These are phyloP conservation scores for Mesotaenium endlicherianum DNA, from an alignment of 139 green algal genomes.

Conservation along the genomic window DNA sequence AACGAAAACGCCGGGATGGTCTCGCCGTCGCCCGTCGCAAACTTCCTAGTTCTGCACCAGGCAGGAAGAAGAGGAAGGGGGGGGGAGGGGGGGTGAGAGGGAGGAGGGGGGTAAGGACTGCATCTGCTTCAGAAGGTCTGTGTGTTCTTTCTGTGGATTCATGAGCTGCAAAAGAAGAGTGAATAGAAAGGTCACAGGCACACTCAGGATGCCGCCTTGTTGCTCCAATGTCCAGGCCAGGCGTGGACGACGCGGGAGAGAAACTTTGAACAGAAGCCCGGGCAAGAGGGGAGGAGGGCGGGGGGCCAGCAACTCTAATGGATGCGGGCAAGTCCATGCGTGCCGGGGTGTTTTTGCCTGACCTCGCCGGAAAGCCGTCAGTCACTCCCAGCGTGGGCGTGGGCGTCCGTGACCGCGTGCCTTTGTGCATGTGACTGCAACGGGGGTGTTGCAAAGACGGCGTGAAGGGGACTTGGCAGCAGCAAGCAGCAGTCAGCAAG, in stretches of 20 bases:
- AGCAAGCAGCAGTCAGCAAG: too few species aligned
- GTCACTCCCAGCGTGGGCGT: neutral
- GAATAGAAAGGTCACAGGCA: neutral
- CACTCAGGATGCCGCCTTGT: neutral
- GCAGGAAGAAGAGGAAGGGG: too few species aligned
- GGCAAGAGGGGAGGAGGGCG: too few species aligned
- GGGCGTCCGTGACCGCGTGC: neutral
- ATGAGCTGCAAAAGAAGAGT: neutral
- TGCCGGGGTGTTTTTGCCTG: too few species aligned
- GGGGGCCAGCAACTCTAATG: too few species aligned
- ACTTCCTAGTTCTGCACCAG: neutral
- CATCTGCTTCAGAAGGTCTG: neutral
- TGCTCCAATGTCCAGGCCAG: neutral
- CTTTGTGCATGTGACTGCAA: neutral
- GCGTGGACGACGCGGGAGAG: neutral
- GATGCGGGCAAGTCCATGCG: too few species aligned
- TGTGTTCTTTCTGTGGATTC: too few species aligned
- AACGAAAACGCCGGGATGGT: slow-evolving; percentile 21
- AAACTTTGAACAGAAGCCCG: neutral
- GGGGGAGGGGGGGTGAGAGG: neutral
- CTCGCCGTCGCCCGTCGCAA: slow-evolving; percentile 18
- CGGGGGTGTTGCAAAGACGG: neutral
- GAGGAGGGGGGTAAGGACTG: neutral
- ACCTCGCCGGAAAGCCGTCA: neutral
- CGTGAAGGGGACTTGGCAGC: neutral